Conservation (phyloP, 2,329 filamentous ascomycete genomes). For the Cadophora sp. region DNA sequence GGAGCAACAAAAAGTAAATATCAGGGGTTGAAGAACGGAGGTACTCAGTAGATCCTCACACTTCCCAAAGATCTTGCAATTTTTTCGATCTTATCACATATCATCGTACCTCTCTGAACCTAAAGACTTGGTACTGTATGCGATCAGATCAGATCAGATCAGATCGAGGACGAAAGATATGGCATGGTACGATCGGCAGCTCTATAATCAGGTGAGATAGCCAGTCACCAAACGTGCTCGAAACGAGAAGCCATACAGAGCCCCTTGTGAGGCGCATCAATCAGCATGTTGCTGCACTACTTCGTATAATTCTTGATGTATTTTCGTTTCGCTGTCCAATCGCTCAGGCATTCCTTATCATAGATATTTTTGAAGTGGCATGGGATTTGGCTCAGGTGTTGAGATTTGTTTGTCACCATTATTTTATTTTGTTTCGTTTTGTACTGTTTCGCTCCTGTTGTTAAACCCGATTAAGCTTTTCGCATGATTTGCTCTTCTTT, state of each 20-base stretch:
- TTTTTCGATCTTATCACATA: background rate
- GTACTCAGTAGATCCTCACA: background rate
- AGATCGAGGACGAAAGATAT: background rate
- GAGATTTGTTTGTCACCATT: background rate
- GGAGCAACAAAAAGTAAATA: background rate
- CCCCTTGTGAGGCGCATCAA: background rate
- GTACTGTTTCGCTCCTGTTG: background rate
- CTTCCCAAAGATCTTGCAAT: background rate
- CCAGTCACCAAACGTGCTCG: background rate
- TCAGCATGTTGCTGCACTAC: background rate
- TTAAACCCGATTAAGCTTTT: background rate
- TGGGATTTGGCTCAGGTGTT: background rate
- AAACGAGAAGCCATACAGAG: background rate
- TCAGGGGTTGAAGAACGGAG: background rate
- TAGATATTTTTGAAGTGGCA: background rate
- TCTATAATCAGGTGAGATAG: background rate
- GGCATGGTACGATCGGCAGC: background rate
- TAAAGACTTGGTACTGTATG: too few species aligned
- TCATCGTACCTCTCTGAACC: too few species aligned
- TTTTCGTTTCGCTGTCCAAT: background rate
- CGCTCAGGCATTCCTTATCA: background rate
- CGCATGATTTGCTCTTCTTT: background rate
- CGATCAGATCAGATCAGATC: background rate
- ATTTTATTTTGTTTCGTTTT: background rate
- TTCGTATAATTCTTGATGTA: background rate